These are phyloP conservation scores for Suhomyces tanzawaensis DNA, from an alignment of 805 yeast species.

Conservation along the genomic window DNA sequence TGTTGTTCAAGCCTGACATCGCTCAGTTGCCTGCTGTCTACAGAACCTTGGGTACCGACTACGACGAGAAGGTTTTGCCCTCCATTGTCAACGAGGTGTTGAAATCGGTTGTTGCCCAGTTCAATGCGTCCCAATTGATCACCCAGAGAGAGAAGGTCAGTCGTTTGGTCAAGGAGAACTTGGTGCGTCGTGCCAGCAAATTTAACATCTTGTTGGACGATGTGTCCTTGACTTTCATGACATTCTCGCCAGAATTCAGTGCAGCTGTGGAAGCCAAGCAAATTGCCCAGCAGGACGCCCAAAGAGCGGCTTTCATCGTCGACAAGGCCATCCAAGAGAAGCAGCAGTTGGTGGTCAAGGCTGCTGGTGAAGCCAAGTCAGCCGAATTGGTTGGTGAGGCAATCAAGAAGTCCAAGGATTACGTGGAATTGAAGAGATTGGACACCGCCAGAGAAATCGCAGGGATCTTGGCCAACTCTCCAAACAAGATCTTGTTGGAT, in stretches of 20 bases:
- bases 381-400: conserved; percentile 99
- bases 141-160: conserved; percentile 99
- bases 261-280: conserved; percentile 98
- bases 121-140: conserved; percentile 95
- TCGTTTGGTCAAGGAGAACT: conserved; percentile 82
- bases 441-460: conserved; percentile 98
- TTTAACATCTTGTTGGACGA: conserved; percentile 89
- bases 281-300: conserved; percentile 99
- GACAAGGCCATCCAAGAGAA: conserved; percentile 97
- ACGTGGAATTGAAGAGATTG: conserved; percentile 92
- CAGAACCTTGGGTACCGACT: conserved; percentile 90
- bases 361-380: conserved; percentile 97
- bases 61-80: conserved; percentile 95
- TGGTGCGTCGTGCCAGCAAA: conserved; percentile 85
- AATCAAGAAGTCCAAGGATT: conserved; percentile 91
- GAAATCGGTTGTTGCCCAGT: conserved; percentile 96
- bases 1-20: conserved; percentile 83
- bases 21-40: conserved; percentile 76
- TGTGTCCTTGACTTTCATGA: conserved; percentile 94
- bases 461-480: conserved; percentile 74
- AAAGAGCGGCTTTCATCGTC: conserved; percentile 94
- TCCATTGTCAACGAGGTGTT: conserved; percentile 97
- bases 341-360: conserved; percentile 94
- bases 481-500: conserved; percentile 88
- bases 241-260: conserved; percentile 96